These are phyloP conservation scores for Gastrodia elata DNA, from an alignment of 106 monocot species.

Conservation along the genomic window DNA sequence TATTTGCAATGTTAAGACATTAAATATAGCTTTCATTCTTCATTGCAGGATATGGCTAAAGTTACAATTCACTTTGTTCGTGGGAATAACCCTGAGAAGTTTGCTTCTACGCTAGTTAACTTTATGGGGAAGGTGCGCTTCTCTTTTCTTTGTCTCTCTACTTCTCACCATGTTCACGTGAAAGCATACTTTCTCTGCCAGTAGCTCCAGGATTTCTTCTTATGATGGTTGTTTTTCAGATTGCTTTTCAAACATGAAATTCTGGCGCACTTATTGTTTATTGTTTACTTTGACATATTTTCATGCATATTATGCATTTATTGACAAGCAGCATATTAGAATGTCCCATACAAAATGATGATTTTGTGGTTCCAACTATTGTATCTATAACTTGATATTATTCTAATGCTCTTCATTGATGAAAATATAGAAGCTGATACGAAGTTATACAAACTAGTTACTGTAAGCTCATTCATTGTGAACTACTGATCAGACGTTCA, in stretches of 20 bases:
- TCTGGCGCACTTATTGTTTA: background rate
- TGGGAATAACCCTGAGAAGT: conserved; percentile 66
- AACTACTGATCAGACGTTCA: background rate
- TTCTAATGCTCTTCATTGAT: background rate
- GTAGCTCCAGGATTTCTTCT: background rate
- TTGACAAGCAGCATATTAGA: background rate
- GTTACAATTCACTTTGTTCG: conserved; percentile 77
- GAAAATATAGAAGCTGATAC: background rate
- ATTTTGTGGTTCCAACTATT: background rate
- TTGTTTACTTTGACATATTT: background rate
- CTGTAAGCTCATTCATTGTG: background rate
- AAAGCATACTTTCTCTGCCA: background rate
- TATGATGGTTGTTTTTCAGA: background rate
- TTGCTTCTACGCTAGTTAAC: conserved; percentile 63
- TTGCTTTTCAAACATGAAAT: background rate
- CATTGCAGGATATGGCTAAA: conserved; percentile 82
- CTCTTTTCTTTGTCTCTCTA: background rate
- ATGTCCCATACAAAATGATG: background rate
- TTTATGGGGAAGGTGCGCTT: conserved; percentile 79
- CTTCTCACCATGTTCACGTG: background rate
- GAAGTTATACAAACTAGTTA: background rate
- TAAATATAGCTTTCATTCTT: background rate
- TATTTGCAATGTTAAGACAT: background rate
- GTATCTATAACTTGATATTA: background rate
- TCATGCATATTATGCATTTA: conserved; percentile 2